A percentile compares a stretch with the other conserved stretches of the same genome.
These are phyloP conservation scores for Pythium rhizo-oryzae DNA, from an alignment of 352 stramenopile species.

Conservation along the genomic window DNA sequence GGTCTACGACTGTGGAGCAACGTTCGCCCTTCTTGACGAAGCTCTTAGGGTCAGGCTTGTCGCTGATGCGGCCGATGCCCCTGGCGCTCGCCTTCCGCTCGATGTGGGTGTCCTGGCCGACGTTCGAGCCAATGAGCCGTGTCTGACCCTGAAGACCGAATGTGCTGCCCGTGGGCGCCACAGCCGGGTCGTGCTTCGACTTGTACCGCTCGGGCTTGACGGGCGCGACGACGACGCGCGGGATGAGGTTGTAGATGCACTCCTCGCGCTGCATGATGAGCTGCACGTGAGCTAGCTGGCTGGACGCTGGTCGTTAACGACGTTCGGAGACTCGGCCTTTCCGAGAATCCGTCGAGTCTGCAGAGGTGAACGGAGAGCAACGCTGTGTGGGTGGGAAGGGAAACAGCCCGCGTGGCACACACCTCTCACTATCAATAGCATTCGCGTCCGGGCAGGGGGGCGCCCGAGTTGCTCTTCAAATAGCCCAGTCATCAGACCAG, in stretches of 20 bases:
- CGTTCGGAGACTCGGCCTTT: background rate
- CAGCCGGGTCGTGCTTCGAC: conserved; percentile 87
- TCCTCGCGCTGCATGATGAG: conserved; percentile 74
- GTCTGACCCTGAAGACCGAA: conserved; percentile 84
- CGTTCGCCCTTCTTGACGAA: conserved; percentile 77
- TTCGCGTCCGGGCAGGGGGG: background rate
- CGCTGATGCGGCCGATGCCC: conserved; percentile 58
- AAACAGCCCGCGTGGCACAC: background rate
- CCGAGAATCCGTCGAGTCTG: conserved; percentile 2
- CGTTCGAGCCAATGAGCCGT: conserved; percentile 66
- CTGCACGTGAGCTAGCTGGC: background rate
- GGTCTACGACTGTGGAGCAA: conserved; percentile 46
- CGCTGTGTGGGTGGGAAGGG: too few relatives aligned
- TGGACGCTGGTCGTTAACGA: background rate
- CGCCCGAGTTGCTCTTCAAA: background rate
- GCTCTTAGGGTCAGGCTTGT: conserved; percentile 69
- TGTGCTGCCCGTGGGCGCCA: conserved; percentile 84
- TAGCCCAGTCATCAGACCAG: background rate
- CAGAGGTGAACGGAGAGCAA: too few relatives aligned
- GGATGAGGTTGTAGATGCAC: conserved; percentile 94
- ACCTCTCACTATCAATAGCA: conserved; percentile 13
- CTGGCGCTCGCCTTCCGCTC: conserved; percentile 60
- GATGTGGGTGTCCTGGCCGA: conserved; percentile 44
- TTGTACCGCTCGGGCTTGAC: conserved; percentile 87
- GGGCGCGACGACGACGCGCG: conserved; percentile 56